Conservation (phyloP, 2,329 filamentous ascomycete genomes). For the Paecilomyces formosus region DNA sequence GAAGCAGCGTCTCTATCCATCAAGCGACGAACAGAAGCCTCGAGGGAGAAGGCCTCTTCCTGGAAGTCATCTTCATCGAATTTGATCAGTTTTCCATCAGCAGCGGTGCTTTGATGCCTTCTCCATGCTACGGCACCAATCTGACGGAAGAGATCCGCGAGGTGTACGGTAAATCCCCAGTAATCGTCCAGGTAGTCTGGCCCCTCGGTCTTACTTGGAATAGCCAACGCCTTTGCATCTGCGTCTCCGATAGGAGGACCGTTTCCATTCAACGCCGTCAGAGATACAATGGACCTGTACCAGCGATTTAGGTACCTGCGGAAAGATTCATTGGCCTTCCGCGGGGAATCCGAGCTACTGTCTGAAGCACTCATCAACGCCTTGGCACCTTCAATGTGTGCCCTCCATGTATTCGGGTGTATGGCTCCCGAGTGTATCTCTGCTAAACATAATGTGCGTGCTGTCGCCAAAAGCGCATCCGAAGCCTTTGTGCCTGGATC, state of each 20-base stretch:
- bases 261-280: conserved; percentile 33
- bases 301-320: conserved; percentile 32
- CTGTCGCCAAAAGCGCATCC: conserved; percentile 33
- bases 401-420: conserved; percentile 34
- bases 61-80: conserved; percentile 15
- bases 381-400: conserved; percentile 35
- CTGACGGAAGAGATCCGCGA: conserved; percentile 30
- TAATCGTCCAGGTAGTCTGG: conserved; percentile 36
- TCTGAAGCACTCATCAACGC: conserved; percentile 26
- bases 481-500: conserved; percentile 21
- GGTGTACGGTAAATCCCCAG: conserved; percentile 33
- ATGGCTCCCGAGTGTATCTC: conserved; percentile 36
- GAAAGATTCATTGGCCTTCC: conserved; percentile 22
- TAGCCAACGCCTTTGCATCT: background rate
- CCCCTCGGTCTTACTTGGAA: background rate
- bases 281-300: conserved; percentile 36
- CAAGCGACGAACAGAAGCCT: conserved; percentile 24
- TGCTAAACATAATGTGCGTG: conserved; percentile 35
- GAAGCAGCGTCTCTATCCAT: conserved; percentile 23
- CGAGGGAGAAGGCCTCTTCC: conserved; percentile 24
- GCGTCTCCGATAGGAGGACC: conserved; percentile 27
- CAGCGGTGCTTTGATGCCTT: conserved; percentile 13
- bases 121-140: conserved; percentile 32
- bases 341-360: conserved; percentile 10
- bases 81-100: conserved; percentile 8